Percentiles rank a stretch among this genome's conserved stretches.
phyloP scores from a whole-genome alignment of 106 monocot species.

The Apostasia ramifera region DNA sequence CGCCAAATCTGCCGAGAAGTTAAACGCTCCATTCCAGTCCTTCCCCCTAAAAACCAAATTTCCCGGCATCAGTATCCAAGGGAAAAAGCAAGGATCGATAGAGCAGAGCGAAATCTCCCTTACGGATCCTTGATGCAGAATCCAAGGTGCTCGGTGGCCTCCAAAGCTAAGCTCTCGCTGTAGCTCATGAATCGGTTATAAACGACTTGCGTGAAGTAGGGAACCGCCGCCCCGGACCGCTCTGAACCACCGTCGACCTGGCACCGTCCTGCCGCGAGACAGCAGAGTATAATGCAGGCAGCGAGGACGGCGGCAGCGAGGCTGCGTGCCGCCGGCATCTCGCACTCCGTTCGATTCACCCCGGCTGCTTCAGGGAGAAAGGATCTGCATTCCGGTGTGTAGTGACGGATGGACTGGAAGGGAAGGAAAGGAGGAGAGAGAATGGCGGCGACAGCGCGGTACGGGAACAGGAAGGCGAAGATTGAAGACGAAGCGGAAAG shows the following conservation, averaged over 20 bases:
- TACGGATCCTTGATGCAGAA: slow-evolving; percentile 47
- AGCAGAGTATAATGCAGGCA: neutral
- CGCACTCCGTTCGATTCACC: neutral
- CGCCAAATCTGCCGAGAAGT: slow-evolving; percentile 23
- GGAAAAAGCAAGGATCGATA: neutral
- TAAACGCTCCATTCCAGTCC: slow-evolving; percentile 34
- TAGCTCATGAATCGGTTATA: slow-evolving; percentile 7
- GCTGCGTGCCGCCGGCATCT: neutral
- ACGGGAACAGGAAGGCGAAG: slow-evolving; percentile 3
- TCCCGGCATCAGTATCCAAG: neutral
- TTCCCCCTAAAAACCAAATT: slow-evolving; percentile 13
- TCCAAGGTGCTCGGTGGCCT: slow-evolving; percentile 11
- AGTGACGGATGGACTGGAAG: neutral
- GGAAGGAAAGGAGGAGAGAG: slow-evolving; percentile 7
- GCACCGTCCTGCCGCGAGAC: neutral
- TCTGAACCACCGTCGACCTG: slow-evolving; percentile 5
- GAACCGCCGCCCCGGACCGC: neutral
- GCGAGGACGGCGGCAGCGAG: neutral
- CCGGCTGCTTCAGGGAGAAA: neutral
- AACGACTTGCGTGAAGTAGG: slow-evolving; percentile 10
- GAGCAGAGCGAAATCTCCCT: neutral
- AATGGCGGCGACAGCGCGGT: neutral
- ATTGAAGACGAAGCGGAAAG: neutral
- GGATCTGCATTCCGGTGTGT: neutral
- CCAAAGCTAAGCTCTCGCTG: slow-evolving; percentile 6